Conservation (phyloP, 2,329 filamentous ascomycete genomes). For the Dactylellina cionopaga region DNA sequence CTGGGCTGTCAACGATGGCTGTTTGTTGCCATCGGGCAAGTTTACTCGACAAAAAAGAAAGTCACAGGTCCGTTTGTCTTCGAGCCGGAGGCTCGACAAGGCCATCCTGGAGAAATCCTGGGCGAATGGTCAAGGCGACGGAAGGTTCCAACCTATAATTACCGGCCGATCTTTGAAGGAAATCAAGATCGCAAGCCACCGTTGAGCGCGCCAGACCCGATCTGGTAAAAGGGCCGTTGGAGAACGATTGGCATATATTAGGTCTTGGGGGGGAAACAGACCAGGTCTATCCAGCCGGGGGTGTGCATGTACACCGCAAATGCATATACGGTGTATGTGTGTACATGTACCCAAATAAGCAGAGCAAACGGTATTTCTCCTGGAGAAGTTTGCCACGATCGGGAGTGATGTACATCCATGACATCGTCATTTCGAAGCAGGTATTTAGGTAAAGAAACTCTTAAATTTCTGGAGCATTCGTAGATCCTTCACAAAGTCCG, state of each 20-base stretch:
- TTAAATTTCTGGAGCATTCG: too few relatives aligned
- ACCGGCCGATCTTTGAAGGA: slow-evolving; percentile 53
- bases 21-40: slow-evolving; percentile 27
- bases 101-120: slow-evolving; percentile 18
- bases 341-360: too few relatives aligned
- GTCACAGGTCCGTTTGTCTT: background rate
- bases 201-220: slow-evolving; percentile 40
- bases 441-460: too few relatives aligned
- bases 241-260: slow-evolving; percentile 45
- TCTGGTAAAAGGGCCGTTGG: slow-evolving; percentile 51
- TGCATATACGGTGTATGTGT: too few relatives aligned
- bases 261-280: slow-evolving; percentile 4
- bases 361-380: too few relatives aligned
- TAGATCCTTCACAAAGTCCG: too few relatives aligned
- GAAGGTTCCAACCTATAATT: slow-evolving; percentile 53
- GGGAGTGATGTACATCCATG: background rate
- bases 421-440: too few relatives aligned
- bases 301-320: too few relatives aligned
- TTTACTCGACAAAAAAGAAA: slow-evolving; percentile 46
- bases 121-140: slow-evolving; percentile 48
- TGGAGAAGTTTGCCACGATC: too few relatives aligned
- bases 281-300: slow-evolving; percentile 14
- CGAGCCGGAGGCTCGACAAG: too few relatives aligned
- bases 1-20: slow-evolving; percentile 25
- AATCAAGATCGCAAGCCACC: slow-evolving; percentile 54